Base-by-base conservation (phyloP, 495 filamentous ascomycete genomes). In the Glutinoglossum americanum region DNA sequence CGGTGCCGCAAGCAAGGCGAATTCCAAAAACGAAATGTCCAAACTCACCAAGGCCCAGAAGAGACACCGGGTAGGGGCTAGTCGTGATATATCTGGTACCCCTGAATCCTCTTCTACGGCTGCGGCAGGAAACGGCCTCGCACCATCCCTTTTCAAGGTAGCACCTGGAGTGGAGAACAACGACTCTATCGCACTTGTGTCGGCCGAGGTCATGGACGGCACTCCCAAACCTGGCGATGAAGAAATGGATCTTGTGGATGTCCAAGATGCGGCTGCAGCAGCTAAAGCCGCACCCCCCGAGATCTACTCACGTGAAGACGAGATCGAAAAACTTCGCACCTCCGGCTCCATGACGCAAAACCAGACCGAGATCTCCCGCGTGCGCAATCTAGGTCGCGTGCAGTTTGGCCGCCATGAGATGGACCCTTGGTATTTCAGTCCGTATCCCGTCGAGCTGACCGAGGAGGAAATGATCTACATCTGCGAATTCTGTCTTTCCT, bases 361-460 rank as follows among this genome's bases (percentile, higher is more conserved):
- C 62, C 92, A 92, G 47, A 87, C 93, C 21, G 93, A 98, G 64
- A 89, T 98, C 58, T 90, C 90, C 21, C 87, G 92, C 37, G 93
- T 98, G 47, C 84, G 92, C 59, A 98, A 98, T 64, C 79, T 98
- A 62, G 84, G 81, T 30, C 83, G 81, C 33, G 81, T 97, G 1
- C 92, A 98, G 69, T 94, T 98, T 76, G 92, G 92, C 45, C 80
- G 83, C 61, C 83, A 80, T 69, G 87, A 94, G 62, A 75, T 98
- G 51, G 90, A 94, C 67, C 90, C 92, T 9, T 98, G 92, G 92
- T 98, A 98, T 66, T 97, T 97, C 70, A 94, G 89, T 9, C 93
- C 92, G 0, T 98, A 98, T 65, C 92, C 92, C 0, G 80, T 88
- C 65, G 74, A 81, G 6, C 96, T 89, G 67, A 81, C 83, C 15